Conservation (phyloP, 2,329 filamentous ascomycete species). For the Xylaria sp. region DNA sequence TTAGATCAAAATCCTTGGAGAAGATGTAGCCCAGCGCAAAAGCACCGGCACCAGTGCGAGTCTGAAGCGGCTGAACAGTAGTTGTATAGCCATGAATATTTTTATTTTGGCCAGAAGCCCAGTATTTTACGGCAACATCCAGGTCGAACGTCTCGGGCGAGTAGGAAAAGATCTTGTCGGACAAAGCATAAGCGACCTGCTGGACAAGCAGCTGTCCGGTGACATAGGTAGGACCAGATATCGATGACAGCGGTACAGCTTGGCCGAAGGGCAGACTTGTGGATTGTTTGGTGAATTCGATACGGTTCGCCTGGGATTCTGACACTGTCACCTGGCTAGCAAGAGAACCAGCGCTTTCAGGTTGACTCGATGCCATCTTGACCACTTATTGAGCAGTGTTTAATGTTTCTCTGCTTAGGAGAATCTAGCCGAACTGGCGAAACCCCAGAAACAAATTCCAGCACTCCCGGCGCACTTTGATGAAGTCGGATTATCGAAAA, state of each 20-base stretch:
- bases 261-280: slow-evolving; percentile 68
- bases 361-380: slow-evolving; percentile 51
- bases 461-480: background rate
- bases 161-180: slow-evolving; percentile 97
- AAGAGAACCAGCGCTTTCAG: slow-evolving; percentile 49
- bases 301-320: slow-evolving; percentile 46
- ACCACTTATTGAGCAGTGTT: slow-evolving; percentile 27
- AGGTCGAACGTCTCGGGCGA: slow-evolving; percentile 94
- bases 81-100: slow-evolving; percentile 88
- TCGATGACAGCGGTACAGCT: slow-evolving; percentile 64
- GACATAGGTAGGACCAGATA: slow-evolving; percentile 89
- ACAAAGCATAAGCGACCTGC: slow-evolving; percentile 93
- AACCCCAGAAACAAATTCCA: background rate
- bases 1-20: slow-evolving; percentile 93
- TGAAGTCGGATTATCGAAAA: background rate
- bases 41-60: slow-evolving; percentile 85
- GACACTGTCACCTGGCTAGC: slow-evolving; percentile 47
- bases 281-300: slow-evolving; percentile 56
- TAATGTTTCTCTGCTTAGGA: slow-evolving; percentile 30
- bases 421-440: slow-evolving; percentile 31
- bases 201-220: slow-evolving; percentile 94
- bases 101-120: slow-evolving; percentile 73
- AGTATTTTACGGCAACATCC: slow-evolving; percentile 82
- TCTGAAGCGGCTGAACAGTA: slow-evolving; percentile 82
- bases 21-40: slow-evolving; percentile 97